A percentile compares a stretch with the other conserved stretches of the same genome.
Conservation (phyloP, 2,329 filamentous ascomycete genomes). For the Leptographium wingfieldii region DNA sequence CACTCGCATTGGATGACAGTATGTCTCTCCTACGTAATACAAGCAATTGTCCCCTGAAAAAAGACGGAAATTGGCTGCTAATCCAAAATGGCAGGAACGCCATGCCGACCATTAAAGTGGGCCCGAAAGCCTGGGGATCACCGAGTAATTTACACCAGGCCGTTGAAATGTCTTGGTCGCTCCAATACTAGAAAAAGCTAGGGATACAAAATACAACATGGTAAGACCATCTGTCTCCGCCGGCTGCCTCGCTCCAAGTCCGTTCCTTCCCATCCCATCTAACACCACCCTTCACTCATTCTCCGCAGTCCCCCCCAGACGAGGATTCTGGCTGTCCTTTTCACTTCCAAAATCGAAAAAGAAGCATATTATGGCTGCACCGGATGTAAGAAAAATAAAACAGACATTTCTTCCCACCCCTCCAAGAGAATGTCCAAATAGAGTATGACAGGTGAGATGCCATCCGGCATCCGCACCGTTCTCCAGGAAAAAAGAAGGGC, state of each 20-base stretch:
- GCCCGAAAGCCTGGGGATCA: not conserved
- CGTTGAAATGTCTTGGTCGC: not conserved
- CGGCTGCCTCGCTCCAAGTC: not conserved
- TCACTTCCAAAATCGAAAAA: not conserved
- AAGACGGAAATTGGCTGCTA: not conserved
- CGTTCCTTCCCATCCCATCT: not conserved
- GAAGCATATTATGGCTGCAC: constrained; percentile 6
- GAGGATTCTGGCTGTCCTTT: not conserved
- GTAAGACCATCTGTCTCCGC: not conserved
- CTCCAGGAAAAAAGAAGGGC: not conserved
- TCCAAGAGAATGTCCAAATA: not conserved
- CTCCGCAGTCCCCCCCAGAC: not conserved
- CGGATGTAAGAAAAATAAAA: constrained; percentile 2
- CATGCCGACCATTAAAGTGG: not conserved
- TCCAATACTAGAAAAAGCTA: not conserved
- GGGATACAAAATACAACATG: not conserved
- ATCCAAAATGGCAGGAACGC: not conserved
- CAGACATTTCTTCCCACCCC: not conserved
- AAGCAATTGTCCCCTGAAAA: not conserved
- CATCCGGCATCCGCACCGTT: not conserved
- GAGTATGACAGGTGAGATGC: not conserved
- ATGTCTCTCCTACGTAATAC: too few relatives aligned
- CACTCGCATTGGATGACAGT: too few relatives aligned
- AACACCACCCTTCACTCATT: not conserved
- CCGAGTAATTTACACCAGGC: not conserved